These are phyloP conservation scores for Penicillium canariense DNA, from an alignment of 495 filamentous ascomycete species.

Conservation along the genomic window DNA sequence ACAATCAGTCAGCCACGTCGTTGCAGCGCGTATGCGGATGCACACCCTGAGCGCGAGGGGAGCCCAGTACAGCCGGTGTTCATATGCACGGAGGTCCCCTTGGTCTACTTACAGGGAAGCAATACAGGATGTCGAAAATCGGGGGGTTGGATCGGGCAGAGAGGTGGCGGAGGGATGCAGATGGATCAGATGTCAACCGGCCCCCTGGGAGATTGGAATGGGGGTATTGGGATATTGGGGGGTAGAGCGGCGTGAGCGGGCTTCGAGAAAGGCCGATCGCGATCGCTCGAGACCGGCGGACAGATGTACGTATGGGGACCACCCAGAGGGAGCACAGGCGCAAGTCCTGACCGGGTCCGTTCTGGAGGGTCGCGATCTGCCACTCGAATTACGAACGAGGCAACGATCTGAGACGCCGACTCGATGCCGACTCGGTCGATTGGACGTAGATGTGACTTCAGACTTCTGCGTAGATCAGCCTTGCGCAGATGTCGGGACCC, in stretches of 20 bases:
- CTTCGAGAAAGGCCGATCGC: constrained; percentile 19
- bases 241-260: neutral
- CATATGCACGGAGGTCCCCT: constrained; percentile 23
- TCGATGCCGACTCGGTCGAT: neutral
- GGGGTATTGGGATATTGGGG: constrained; percentile 5
- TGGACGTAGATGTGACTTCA: constrained; percentile 5
- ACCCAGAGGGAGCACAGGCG: constrained; percentile 5
- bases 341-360: neutral
- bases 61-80: constrained; percentile 12
- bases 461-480: constrained; percentile 25
- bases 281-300: constrained; percentile 10
- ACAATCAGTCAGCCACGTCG: constrained; percentile 27
- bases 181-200: constrained; percentile 18
- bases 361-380: constrained; percentile 10
- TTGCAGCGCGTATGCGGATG: constrained; percentile 24
- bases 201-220: constrained; percentile 9
- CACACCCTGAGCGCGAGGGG: constrained; percentile 16
- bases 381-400: constrained; percentile 18
- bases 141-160: neutral
- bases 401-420: constrained; percentile 23
- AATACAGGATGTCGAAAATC: constrained; percentile 9
- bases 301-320: neutral
- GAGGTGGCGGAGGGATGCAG: constrained; percentile 9
- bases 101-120: constrained; percentile 20
- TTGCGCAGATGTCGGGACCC: constrained; percentile 23